phyloP scores from a whole-genome alignment of 371 early-diverging fungal genomes.

The Lichtheimia ramosa region DNA sequence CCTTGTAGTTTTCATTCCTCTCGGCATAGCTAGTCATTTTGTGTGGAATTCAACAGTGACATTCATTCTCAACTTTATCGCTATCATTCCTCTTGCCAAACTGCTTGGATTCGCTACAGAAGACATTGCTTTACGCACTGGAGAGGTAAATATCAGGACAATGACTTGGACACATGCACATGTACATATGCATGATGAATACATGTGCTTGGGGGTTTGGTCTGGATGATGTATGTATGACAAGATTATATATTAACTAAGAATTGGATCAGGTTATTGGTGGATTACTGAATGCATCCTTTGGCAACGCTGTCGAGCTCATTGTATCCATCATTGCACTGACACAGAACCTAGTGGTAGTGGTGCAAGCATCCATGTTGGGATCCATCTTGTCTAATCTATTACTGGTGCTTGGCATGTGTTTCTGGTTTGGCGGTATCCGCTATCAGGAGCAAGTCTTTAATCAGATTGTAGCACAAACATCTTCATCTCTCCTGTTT shows the following conservation, averaged over 20 bases:
- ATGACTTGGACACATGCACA: background rate
- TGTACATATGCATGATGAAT: background rate
- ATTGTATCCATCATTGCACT: constrained; percentile 80
- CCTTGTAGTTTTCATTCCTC: constrained; percentile 70
- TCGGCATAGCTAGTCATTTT: constrained; percentile 68
- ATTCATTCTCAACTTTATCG: constrained; percentile 86
- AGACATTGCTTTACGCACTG: constrained; percentile 67
- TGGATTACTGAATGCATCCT: constrained; percentile 86
- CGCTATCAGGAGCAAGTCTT: constrained; percentile 70
- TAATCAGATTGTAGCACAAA: constrained; percentile 81
- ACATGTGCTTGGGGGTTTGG: background rate
- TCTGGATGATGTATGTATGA: too few relatives aligned
- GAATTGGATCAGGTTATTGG: constrained; percentile 64
- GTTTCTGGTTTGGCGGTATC: constrained; percentile 79
- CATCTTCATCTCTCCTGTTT: constrained; percentile 73
- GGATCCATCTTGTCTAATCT: constrained; percentile 89
- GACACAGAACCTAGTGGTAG: constrained; percentile 66
- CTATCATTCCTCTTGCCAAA: constrained; percentile 87
- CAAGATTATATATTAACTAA: too few relatives aligned
- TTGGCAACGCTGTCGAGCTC: constrained; percentile 87
- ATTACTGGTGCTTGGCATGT: constrained; percentile 74
- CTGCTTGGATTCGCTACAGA: constrained; percentile 56
- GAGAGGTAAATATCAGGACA: constrained; percentile 35
- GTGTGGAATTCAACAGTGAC: constrained; percentile 64
- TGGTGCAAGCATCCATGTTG: constrained; percentile 87